Base-by-base conservation (phyloP, 1,284 basidiomycete species). In the Microbotryomycetes sp. region DNA sequence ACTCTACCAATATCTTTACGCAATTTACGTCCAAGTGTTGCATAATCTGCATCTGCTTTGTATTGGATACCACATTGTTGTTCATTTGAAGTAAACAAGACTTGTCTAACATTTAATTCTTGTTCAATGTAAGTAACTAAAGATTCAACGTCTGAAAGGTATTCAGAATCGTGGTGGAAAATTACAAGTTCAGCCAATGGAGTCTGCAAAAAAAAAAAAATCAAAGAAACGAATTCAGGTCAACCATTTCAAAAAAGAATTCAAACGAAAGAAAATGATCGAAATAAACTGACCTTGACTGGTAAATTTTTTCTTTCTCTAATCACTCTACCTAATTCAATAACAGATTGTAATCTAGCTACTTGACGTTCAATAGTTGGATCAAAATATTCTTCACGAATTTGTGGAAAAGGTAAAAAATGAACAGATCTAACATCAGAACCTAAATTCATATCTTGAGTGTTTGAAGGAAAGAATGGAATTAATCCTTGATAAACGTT, bases 331-430 rank as follows among this genome's bases (percentile, higher is more conserved):
- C 88, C 87, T 64, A 99, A 80, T 65, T 97, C 92, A 68, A 98
- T 97, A 74, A 98, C 88, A 15, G 85, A 81, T 77, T 97, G 92
- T 85, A 98, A 91, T 28, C 92, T 86, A 78, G 88, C 84, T 52
- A 98, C 91, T 77, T 94, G 88, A 58, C 93, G 85, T 79, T 97
- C 92, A 70, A 99, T 96, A 72, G 87, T 87, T n/a, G 82, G 84
- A 77, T 99, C 92, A 75, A 97, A 92, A 80, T 97, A 98, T 72
- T 94, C 92, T 69, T 89, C 84, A 74, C 92, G 92, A 60, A 93
- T 88, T 56, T 86, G 82, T 0, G 96, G 96, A 86, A 97, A 97
- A 54, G 85, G 82, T 64, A 98, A 77, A 82, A 98, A 98, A 79
- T 99, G 96, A 63, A 99, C 81, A 9, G 94, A 97, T 63, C 96